Evolutionary conservation across 495 filamentous ascomycete genomes (phyloP), one percentile per base, ranked within the genome.

Genomic region (Terfezia claveryi): DNA sequence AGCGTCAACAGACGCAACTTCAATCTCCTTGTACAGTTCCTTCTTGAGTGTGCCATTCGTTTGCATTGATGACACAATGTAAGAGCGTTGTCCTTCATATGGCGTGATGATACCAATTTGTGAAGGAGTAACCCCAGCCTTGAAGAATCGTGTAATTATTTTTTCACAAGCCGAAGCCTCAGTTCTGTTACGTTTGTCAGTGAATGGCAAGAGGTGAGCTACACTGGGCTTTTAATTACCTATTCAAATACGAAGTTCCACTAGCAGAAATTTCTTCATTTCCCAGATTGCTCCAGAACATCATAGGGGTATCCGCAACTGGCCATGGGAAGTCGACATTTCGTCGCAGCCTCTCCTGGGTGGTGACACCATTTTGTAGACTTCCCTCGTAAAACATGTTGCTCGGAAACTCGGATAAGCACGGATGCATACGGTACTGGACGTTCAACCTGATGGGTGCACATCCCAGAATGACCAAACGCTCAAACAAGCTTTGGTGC

Each of bases 341-440:
- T 54, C 81, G 82, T 53, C 88, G 82, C 54, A 95, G 75, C 56
- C 91, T 78, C 65, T 93, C 83, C 49, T 82, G 79, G 61, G 82
- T 83, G 1, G 92, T 94, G 50, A 99, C 85, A 65, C 91, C 91
- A 61, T 99, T 99, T 68, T 99, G 91, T 54, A 99, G 72, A 51
- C 86, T 91, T 12, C 91, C 91, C 61, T 96, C 92, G 68, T 99
- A 99, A 70, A 99, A 99, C 91, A 99, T 99, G 68, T 95, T 96
- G 55, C 89, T 95, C 7, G 91, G 91, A 64, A 96, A 99, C 58
- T 95, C 86, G 0, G 91, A 99, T 51, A 99, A 77, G 64, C 91
- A 94, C 20, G 91, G 91, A 61, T 96, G 92, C 91, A 99, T 99
- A 66, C 91, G 89, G 66, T 99, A 99, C 67, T 99, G 91, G 17